A percentile compares a stretch with the other conserved stretches of the same genome.
These are phyloP conservation scores for Sclerotiophoma versabilis DNA, from an alignment of 2,329 filamentous ascomycete genomes.

Conservation along the genomic window DNA sequence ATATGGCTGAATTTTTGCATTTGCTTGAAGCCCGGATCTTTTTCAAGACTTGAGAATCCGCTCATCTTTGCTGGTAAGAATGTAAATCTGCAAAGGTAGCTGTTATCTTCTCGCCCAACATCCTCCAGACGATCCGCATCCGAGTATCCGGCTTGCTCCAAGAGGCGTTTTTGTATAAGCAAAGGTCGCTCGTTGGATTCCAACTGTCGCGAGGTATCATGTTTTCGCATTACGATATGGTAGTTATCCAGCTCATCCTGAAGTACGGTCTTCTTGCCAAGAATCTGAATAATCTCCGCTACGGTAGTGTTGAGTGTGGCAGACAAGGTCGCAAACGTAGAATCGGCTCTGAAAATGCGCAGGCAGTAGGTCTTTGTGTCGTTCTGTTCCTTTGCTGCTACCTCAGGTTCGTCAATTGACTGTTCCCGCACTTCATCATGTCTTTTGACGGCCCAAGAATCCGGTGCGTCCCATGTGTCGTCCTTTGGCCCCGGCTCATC, in stretches of 20 bases:
- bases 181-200: conserved; percentile 80
- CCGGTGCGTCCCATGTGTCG: conserved; percentile 82
- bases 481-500: conserved; percentile 42
- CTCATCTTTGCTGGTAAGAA: conserved; percentile 90
- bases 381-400: conserved; percentile 74
- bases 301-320: conserved; percentile 84
- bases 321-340: conserved; percentile 91
- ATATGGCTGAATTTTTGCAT: conserved; percentile 93
- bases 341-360: conserved; percentile 91
- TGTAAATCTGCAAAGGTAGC: conserved; percentile 93
- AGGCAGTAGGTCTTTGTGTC: conserved; percentile 85
- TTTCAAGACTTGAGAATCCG: conserved; percentile 74
- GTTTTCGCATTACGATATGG: conserved; percentile 93
- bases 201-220: conserved; percentile 85
- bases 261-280: conserved; percentile 93
- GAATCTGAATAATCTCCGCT: conserved; percentile 83
- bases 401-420: conserved; percentile 73
- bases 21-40: conserved; percentile 80
- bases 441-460: conserved; percentile 92
- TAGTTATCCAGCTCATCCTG: conserved; percentile 92
- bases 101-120: conserved; percentile 94
- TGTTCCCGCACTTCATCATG: conserved; percentile 64
- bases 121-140: conserved; percentile 88
- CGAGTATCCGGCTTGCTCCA: conserved; percentile 92
- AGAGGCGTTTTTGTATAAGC: conserved; percentile 86